phyloP scores from a whole-genome alignment of 2,329 filamentous ascomycete species.

The Claviceps sp. region DNA sequence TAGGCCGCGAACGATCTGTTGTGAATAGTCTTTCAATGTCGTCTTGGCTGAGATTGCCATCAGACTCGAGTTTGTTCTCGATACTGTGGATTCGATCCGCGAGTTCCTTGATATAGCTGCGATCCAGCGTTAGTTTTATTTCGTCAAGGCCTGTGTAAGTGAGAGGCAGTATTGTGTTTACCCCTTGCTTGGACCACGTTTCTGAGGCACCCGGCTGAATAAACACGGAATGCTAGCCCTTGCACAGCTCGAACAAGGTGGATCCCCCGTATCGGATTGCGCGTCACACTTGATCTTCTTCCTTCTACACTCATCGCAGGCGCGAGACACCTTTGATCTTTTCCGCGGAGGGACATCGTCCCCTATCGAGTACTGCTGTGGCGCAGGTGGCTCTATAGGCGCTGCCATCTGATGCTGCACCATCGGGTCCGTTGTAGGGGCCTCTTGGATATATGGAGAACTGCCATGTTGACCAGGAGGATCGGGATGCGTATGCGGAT shows the following conservation, averaged over 20 bases:
- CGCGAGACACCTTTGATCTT: constrained; percentile 73
- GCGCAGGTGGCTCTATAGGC: constrained; percentile 22
- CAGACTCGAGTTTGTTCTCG: constrained; percentile 58
- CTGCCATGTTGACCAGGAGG: constrained; percentile 21
- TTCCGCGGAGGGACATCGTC: constrained; percentile 58
- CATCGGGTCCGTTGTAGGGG: constrained; percentile 22
- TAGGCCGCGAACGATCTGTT: constrained; percentile 19
- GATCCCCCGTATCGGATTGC: constrained; percentile 55
- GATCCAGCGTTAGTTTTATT: constrained; percentile 5
- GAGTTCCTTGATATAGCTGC: constrained; percentile 79
- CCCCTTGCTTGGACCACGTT: constrained; percentile 81
- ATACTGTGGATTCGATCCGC: constrained; percentile 73
- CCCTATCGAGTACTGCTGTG: constrained; percentile 27
- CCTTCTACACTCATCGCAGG: constrained; percentile 77
- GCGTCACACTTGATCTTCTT: constrained; percentile 89
- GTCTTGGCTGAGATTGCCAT: constrained; percentile 29
- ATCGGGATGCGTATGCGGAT: constrained; percentile 28
- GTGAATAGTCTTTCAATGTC: constrained; percentile 31
- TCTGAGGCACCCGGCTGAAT: constrained; percentile 80
- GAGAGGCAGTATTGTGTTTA: constrained; percentile 18
- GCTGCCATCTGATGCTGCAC: constrained; percentile 23
- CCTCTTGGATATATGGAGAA: constrained; percentile 24
- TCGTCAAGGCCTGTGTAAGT: not conserved
- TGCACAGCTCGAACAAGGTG: constrained; percentile 70
- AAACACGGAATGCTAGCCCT: constrained; percentile 64